phyloP scores from a whole-genome alignment of 441 rosid species.

The Corymbia calophylla region DNA sequence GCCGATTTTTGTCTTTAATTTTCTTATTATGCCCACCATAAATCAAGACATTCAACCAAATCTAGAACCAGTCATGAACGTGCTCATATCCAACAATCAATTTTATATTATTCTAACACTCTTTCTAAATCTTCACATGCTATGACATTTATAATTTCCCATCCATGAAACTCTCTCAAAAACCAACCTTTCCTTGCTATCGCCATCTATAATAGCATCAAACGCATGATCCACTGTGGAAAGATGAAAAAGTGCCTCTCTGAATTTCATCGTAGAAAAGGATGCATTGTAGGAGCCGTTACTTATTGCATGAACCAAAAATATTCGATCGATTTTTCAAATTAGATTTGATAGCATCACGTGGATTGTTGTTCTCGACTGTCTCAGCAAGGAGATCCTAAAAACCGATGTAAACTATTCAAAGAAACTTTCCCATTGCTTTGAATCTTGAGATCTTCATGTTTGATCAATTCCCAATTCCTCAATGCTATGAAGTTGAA shows the following conservation, averaged over 20 bases:
- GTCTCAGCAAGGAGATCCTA: not conserved
- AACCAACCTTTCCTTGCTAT: not conserved
- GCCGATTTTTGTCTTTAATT: no score
- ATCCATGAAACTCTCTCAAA: not conserved
- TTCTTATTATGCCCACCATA: no score
- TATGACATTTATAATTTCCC: not conserved
- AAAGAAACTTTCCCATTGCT: not conserved
- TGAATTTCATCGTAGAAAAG: not conserved
- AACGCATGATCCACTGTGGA: not conserved
- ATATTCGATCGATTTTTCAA: not conserved
- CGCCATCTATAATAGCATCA: not conserved
- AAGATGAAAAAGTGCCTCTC: not conserved
- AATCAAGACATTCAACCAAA: no score
- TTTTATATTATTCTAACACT: no score
- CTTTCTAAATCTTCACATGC: not conserved
- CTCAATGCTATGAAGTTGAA: not conserved
- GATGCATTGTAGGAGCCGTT: not conserved
- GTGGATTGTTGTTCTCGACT: not conserved
- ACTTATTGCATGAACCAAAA: not conserved
- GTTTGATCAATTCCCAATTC: not conserved
- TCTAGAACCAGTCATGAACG: no score
- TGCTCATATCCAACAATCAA: not conserved
- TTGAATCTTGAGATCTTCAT: not conserved
- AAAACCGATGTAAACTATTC: not conserved
- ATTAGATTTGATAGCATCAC: not conserved